Percentiles rank a stretch among this genome's conserved stretches.
These are phyloP conservation scores for Lecanoromycetidae sp. DNA, from an alignment of 2,329 filamentous ascomycete species.

Conservation along the genomic window DNA sequence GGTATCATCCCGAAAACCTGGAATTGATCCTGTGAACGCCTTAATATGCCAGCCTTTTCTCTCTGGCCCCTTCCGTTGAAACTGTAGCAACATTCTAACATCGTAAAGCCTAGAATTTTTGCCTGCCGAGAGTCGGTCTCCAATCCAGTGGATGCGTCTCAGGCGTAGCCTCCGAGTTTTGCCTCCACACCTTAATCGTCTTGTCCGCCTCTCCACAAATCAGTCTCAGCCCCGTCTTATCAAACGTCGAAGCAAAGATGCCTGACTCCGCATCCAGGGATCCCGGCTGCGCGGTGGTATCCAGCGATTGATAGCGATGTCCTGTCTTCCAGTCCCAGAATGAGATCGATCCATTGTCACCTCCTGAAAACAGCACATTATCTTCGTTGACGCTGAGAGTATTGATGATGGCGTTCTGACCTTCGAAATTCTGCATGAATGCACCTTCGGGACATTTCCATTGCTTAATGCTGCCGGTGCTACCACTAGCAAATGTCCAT, in stretches of 20 bases:
- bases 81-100: too few relatives aligned
- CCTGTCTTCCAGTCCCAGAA: constrained; percentile 99
- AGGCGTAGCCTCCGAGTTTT: constrained; percentile 78
- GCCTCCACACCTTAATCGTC: constrained; percentile 97
- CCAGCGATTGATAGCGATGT: constrained; percentile 75
- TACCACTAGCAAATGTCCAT: constrained; percentile 91
- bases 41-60: too few relatives aligned
- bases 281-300: constrained; percentile 87
- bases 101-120: constrained; percentile 50
- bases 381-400: constrained; percentile 86
- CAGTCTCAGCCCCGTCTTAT: constrained; percentile 73
- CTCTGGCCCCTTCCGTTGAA: too few relatives aligned
- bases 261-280: constrained; percentile 89
- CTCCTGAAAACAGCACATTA: constrained; percentile 88
- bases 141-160: constrained; percentile 87
- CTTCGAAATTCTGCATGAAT: constrained; percentile 98
- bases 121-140: constrained; percentile 67
- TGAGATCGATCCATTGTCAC: constrained; percentile 85
- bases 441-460: constrained; percentile 98
- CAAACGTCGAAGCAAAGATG: constrained; percentile 88
- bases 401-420: constrained; percentile 94
- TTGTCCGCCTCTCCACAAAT: constrained; percentile 96
- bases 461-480: constrained; percentile 91
- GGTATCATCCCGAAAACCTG: too few relatives aligned
- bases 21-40: too few relatives aligned